Evolutionary conservation across 495 filamentous ascomycete genomes (phyloP).

Genomic region (Saxispiralis lemnorum): DNA sequence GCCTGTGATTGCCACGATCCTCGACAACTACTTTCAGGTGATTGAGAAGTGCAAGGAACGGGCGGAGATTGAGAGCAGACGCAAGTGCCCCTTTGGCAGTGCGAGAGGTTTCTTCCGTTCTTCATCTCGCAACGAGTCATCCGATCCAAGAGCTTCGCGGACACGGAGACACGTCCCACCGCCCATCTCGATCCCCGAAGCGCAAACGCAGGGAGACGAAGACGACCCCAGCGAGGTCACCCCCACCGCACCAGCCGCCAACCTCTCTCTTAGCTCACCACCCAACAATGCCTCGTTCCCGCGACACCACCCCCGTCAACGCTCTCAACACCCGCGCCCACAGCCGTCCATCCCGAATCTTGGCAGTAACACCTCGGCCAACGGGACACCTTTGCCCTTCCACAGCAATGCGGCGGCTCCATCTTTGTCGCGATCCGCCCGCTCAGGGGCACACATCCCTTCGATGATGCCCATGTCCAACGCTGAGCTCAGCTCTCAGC

Average conservation of each 20-base stretch:
- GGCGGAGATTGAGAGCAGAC: conserved; percentile 46
- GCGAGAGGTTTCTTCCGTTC: conserved; percentile 18
- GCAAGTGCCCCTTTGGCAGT: conserved; percentile 19
- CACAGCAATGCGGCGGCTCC: conserved; percentile 18
- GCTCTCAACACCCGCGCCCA: conserved; percentile 41
- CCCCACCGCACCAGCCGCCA: conserved; percentile 34
- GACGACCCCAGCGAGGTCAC: conserved; percentile 42
- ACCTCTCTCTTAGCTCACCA: conserved; percentile 50
- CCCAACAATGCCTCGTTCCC: conserved; percentile 54
- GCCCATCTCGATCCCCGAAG: conserved; percentile 56
- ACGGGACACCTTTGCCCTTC: conserved; percentile 50
- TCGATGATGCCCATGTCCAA: conserved; percentile 65
- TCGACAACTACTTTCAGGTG: conserved; percentile 95
- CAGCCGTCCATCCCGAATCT: conserved; percentile 9
- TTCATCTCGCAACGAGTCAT: conserved; percentile 18
- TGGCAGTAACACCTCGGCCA: neutral
- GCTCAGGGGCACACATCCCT: conserved; percentile 37
- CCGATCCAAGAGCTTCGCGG: conserved; percentile 17
- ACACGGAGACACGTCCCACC: conserved; percentile 50
- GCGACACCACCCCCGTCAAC: conserved; percentile 42
- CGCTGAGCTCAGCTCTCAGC: conserved; percentile 62
- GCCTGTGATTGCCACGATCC: conserved; percentile 94
- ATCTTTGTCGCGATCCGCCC: too few relatives aligned
- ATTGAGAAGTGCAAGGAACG: conserved; percentile 78
- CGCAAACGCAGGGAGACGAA: conserved; percentile 29